These are phyloP conservation scores for Mycena galericulata DNA, from an alignment of 768 basidiomycete species.

Conservation along the genomic window DNA sequence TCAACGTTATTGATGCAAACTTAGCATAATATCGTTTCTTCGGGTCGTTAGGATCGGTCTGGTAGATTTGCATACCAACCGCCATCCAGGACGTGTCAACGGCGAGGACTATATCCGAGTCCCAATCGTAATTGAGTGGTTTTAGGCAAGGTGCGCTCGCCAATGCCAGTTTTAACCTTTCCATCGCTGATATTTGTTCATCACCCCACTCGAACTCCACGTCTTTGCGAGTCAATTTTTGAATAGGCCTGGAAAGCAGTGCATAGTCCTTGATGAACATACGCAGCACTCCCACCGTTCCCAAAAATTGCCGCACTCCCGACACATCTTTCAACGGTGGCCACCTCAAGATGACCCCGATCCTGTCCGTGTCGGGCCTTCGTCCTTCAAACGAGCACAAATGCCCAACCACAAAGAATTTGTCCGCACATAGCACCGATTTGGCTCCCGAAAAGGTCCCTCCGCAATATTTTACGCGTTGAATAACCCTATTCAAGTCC, in stretches of 20 bases:
- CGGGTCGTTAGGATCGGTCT: constrained; percentile 10
- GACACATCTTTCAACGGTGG: constrained; percentile 10
- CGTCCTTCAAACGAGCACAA: constrained; percentile 42
- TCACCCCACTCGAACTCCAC: constrained; percentile 39
- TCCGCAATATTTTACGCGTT: neutral
- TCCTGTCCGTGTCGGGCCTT: constrained; percentile 33
- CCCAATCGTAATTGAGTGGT: constrained; percentile 43
- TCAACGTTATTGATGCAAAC: constrained; percentile 44
- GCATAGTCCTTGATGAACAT: constrained; percentile 42
- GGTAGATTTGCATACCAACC: constrained; percentile 26
- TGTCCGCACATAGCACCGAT: constrained; percentile 27
- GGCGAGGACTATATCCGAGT: constrained; percentile 38
- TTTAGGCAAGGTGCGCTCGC: constrained; percentile 29
- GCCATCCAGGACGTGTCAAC: constrained; percentile 40
- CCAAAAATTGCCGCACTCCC: constrained; percentile 29
- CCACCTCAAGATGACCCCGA: constrained; percentile 37
- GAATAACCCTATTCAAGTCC: constrained; percentile 20
- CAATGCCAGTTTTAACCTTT: constrained; percentile 33
- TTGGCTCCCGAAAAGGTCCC: constrained; percentile 44
- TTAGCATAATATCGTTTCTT: constrained; percentile 31
- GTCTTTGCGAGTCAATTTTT: neutral
- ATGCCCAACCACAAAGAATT: constrained; percentile 41
- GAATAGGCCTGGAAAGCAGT: neutral
- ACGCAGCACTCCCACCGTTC: constrained; percentile 7
- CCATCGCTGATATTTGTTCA: constrained; percentile 34